Evolutionary conservation across 257 asterid genomes (phyloP), one percentile per base, ranked within the genome.

Genomic region (Solanum chaucha): DNA sequence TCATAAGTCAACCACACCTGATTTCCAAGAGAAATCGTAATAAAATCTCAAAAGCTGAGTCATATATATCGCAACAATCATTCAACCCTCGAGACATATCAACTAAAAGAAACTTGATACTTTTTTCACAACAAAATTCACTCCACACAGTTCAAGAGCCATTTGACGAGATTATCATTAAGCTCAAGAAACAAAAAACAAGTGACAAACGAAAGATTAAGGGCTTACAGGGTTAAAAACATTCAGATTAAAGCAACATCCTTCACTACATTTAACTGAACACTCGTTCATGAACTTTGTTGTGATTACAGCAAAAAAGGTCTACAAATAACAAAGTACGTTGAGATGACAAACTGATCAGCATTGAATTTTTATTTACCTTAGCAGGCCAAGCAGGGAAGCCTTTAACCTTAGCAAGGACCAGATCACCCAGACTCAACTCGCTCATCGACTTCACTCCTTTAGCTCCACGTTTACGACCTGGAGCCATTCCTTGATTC

Each of bases 371-470:
- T 81, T 19, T 17, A 19, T 80, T 15, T 80, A 96, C 98, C 98
- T 96, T 96, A 87, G 98, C 98, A 86, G 98, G 98, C 98, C 98
- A 96, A 89, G 96, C 90, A 78, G 98, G 98, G 85, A 93, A 96
- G 28, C 98, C 98, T 92, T 94, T 96, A 86, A 96, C 98, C 92
- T 96, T 93, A 82, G 98, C 98, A 48, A 95, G 98, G 82, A 96
- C 99, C 28, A 96, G 99, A 92, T 96, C 98, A 89, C 99, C 99
- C 77, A 93, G 82, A 85, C 91, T 89, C 92, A 96, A 92, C 86
- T 95, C 95, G 80, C 75, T 88, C 90, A 87, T 93, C 78, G 94
- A 83, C 89, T 89, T 93, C 73, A 88, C 86, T 72, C 93, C 95
- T 89, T 93, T 95, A 30, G 90, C 94, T 87, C 97, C 97, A 28